Evolutionary conservation across 2,329 filamentous ascomycete species (phyloP).

Genomic region (Botryotinia narcissicola): DNA sequence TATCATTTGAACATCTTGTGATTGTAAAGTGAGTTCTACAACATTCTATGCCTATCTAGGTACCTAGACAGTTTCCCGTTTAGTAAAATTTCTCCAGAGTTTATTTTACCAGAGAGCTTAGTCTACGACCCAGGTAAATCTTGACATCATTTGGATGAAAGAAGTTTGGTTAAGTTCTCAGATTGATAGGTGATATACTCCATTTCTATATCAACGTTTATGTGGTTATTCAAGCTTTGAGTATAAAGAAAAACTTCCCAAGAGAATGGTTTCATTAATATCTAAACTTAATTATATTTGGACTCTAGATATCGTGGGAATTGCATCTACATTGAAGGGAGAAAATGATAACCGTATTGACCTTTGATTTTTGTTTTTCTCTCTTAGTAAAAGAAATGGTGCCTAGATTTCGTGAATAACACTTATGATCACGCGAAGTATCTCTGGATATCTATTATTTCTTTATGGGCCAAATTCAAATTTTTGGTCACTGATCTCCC

Average conservation of each 20-base stretch:
- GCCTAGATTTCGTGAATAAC: too few species aligned
- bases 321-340: too few species aligned
- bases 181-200: background rate
- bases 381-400: too few species aligned
- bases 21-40: background rate
- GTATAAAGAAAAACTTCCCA: background rate
- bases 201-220: background rate
- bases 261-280: too few species aligned
- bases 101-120: background rate
- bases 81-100: background rate
- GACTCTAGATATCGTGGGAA: too few species aligned
- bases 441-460: background rate
- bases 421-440: background rate
- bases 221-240: background rate
- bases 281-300: too few species aligned
- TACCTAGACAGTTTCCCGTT: background rate
- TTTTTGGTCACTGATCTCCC: background rate
- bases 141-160: fast-evolving
- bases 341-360: too few species aligned
- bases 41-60: background rate
- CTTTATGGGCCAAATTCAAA: background rate
- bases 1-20: background rate
- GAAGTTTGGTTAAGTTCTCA: background rate
- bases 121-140: fast-evolving
- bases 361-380: too few species aligned